phyloP scores from a whole-genome alignment of 2,329 filamentous ascomycete species.

The Laburnicola sp. region DNA sequence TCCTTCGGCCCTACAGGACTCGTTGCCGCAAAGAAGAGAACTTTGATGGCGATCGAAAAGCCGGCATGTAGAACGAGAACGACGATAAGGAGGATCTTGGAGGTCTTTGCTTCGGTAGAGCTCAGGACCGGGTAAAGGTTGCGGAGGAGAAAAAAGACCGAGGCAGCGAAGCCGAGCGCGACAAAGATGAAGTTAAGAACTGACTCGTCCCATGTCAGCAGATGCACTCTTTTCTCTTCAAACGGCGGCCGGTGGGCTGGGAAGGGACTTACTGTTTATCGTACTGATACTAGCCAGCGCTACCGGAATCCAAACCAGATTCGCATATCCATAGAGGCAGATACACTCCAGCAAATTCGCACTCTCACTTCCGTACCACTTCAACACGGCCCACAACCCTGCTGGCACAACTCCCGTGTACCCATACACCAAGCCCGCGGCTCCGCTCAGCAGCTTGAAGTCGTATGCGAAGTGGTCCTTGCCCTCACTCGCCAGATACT shows the following conservation, averaged over 20 bases:
- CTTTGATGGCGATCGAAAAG: conserved; percentile 92
- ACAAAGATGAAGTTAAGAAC: conserved; percentile 94
- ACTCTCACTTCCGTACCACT: conserved; percentile 93
- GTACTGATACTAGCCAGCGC: conserved; percentile 90
- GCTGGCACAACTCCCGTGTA: conserved; percentile 84
- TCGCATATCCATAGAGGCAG: conserved; percentile 93
- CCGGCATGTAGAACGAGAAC: conserved; percentile 86
- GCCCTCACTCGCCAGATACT: conserved; percentile 74
- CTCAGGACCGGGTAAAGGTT: conserved; percentile 74
- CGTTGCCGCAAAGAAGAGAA: conserved; percentile 83
- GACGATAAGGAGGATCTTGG: conserved; percentile 80
- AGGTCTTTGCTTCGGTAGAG: conserved; percentile 89
- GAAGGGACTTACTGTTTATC: conserved; percentile 59
- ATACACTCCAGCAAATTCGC: conserved; percentile 94
- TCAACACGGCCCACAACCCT: conserved; percentile 81
- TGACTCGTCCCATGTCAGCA: conserved; percentile 14
- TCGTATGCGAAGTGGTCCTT: conserved; percentile 82
- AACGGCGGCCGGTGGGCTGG: not conserved
- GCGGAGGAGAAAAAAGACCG: conserved; percentile 45
- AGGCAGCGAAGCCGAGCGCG: conserved; percentile 58
- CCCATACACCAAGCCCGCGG: conserved; percentile 90
- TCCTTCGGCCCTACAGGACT: conserved; percentile 40
- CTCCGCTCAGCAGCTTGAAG: conserved; percentile 84
- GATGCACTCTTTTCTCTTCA: not conserved
- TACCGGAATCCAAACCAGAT: conserved; percentile 96